phyloP scores from a whole-genome alignment of 345 rosid genomes.

The Adansonia digitata region DNA sequence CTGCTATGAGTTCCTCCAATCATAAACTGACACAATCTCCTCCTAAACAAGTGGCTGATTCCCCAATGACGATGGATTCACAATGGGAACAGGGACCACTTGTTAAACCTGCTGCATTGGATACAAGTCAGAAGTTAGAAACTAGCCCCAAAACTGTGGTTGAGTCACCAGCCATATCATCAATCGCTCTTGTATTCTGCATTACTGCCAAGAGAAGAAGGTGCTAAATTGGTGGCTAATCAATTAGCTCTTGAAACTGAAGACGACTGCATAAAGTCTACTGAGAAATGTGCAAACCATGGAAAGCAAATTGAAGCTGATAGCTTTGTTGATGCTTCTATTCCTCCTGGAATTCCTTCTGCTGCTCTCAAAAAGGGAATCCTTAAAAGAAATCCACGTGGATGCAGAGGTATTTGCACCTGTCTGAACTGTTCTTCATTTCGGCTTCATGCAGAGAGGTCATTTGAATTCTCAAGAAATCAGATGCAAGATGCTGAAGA shows the following conservation, averaged over 20 bases:
- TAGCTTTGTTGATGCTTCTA: conserved; percentile 16
- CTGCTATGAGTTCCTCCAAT: conserved; percentile 14
- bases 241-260: conserved; percentile 14
- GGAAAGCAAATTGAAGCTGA: conserved; percentile 22
- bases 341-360: conserved; percentile 20
- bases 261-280: conserved; percentile 9
- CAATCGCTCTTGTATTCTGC: conserved; percentile 18
- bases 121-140: conserved; percentile 18
- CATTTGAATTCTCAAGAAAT: conserved; percentile 72
- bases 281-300: neutral
- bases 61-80: conserved; percentile 11
- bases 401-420: conserved; percentile 65
- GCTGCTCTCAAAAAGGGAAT: conserved; percentile 43
- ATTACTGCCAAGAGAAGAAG: conserved; percentile 1
- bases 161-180: neutral
- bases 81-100: conserved; percentile 23
- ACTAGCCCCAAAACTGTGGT: conserved; percentile 12
- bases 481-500: conserved; percentile 77
- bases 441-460: conserved; percentile 63
- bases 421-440: conserved; percentile 71
- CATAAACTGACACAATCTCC: conserved; percentile 4
- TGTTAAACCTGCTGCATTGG: conserved; percentile 22
- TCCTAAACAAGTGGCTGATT: conserved; percentile 22
- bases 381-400: conserved; percentile 51
- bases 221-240: neutral